Conservation (phyloP, 345 rosid genomes). For the Mallotus nudiflorus region DNA sequence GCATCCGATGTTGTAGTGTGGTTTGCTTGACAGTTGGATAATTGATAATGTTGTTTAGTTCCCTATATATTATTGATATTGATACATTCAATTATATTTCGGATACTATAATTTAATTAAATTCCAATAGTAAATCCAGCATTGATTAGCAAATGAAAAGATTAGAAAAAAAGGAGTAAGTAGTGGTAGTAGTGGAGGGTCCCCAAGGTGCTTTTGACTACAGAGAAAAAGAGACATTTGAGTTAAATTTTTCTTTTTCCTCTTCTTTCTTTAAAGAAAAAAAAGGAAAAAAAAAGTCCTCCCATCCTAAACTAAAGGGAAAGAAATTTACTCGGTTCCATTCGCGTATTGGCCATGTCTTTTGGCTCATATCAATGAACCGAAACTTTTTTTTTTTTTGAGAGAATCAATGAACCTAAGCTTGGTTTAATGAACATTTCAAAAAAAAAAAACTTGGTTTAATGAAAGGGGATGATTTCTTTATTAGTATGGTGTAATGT, state of each 20-base stretch:
- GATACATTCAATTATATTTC: constrained; percentile 23
- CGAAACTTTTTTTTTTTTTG: too few relatives aligned
- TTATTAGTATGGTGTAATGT: too few relatives aligned
- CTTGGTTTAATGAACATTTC: too few relatives aligned
- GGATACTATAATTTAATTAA: constrained; percentile 30
- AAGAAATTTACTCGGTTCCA: too few relatives aligned
- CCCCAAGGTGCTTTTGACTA: constrained; percentile 51
- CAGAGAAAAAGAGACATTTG: constrained; percentile 12
- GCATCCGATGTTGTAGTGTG: constrained; percentile 37
- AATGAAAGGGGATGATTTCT: too few relatives aligned
- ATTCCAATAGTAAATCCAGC: constrained; percentile 13
- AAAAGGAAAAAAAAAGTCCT: constrained; percentile 3
- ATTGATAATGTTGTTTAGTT: constrained; percentile 31
- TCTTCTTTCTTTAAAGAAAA: neutral
- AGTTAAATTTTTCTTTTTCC: neutral
- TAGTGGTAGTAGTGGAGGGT: constrained; percentile 31
- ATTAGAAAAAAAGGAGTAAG: constrained; percentile 19
- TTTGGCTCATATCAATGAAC: too few relatives aligned
- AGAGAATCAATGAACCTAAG: too few relatives aligned
- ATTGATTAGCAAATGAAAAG: constrained; percentile 15
- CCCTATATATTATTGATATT: neutral
- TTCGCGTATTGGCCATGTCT: too few relatives aligned
- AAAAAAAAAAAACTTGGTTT: too few relatives aligned
- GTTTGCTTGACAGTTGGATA: constrained; percentile 56
- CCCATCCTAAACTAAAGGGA: too few relatives aligned